Conservation (phyloP, 2,329 filamentous ascomycete species). For the Cladosporium oxysporum region DNA sequence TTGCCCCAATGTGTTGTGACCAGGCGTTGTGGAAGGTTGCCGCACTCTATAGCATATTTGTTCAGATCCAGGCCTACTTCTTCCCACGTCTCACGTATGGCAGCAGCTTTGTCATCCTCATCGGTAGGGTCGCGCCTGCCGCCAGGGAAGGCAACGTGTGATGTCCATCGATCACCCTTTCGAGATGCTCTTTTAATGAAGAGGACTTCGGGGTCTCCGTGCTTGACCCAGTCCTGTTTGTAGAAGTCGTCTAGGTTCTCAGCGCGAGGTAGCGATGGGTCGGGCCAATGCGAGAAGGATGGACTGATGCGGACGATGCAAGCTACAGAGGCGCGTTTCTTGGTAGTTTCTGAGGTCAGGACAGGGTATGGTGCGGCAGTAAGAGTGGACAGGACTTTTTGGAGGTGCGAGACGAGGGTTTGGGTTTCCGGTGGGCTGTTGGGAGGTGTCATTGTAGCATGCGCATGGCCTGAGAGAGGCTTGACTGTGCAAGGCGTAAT, state of each 20-base stretch:
- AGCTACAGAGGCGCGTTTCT: constrained; percentile 66
- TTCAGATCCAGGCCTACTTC: constrained; percentile 63
- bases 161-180: constrained; percentile 67
- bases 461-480: background rate
- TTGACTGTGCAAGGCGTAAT: background rate
- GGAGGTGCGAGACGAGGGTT: constrained; percentile 43
- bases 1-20: constrained; percentile 69
- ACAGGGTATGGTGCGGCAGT: constrained; percentile 50
- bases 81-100: constrained; percentile 64
- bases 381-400: constrained; percentile 46
- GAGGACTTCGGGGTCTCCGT: constrained; percentile 67
- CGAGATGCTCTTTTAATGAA: constrained; percentile 70
- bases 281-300: constrained; percentile 56
- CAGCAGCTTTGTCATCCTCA: constrained; percentile 61
- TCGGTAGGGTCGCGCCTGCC: constrained; percentile 68
- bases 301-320: constrained; percentile 65
- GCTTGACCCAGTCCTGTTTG: constrained; percentile 62
- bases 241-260: constrained; percentile 58
- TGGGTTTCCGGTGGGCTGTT: constrained; percentile 13
- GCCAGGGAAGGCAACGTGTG: constrained; percentile 68
- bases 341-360: constrained; percentile 51
- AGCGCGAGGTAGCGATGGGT: constrained; percentile 18
- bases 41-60: constrained; percentile 48
- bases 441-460: constrained; percentile 3
- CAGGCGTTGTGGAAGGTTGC: constrained; percentile 65